A percentile compares a stretch with the other conserved stretches of the same genome.
Evolutionary conservation across 2,329 filamentous ascomycete genomes (phyloP).

Genomic region (Penicillium psychrosexuale): DNA sequence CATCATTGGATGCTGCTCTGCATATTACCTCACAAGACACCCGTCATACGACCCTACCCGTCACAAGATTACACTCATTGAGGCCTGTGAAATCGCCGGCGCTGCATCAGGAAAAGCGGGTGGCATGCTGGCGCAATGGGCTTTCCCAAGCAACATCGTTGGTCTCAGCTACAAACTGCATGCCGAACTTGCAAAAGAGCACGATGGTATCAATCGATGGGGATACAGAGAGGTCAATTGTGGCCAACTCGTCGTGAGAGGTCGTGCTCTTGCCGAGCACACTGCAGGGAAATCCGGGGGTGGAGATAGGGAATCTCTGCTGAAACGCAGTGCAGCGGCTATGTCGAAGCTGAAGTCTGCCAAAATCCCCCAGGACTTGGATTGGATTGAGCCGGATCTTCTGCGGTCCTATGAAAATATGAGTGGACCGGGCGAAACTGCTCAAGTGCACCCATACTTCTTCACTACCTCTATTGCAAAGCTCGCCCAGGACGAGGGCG

Average conservation of each 20-base stretch:
- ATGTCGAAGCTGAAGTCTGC: conserved; percentile 53
- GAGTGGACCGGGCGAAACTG: conserved; percentile 75
- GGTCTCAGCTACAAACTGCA: conserved; percentile 83
- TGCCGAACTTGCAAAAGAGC: conserved; percentile 76
- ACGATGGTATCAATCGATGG: conserved; percentile 75
- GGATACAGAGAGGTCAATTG: conserved; percentile 79
- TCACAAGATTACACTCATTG: conserved; percentile 80
- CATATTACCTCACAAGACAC: conserved; percentile 87
- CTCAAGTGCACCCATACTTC: conserved; percentile 88
- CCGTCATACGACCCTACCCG: conserved; percentile 70
- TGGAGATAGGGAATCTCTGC: conserved; percentile 49
- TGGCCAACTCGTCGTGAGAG: conserved; percentile 59
- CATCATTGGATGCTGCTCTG: conserved; percentile 86
- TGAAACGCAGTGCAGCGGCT: conserved; percentile 55
- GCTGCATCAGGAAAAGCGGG: conserved; percentile 94
- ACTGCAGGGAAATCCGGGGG: conserved; percentile 31
- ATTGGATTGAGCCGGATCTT: conserved; percentile 73
- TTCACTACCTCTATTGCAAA: conserved; percentile 84
- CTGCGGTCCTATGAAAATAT: conserved; percentile 75
- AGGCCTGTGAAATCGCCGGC: conserved; percentile 81
- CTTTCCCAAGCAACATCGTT: conserved; percentile 80
- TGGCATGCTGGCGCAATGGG: conserved; percentile 85
- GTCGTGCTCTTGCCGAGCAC: conserved; percentile 39
- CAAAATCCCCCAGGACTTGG: conserved; percentile 70
- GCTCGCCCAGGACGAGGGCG: conserved; percentile 68